Evolutionary conservation across 345 rosid genomes (phyloP), one percentile per base, ranked within the genome.

Genomic region (Salix suchowensis): DNA sequence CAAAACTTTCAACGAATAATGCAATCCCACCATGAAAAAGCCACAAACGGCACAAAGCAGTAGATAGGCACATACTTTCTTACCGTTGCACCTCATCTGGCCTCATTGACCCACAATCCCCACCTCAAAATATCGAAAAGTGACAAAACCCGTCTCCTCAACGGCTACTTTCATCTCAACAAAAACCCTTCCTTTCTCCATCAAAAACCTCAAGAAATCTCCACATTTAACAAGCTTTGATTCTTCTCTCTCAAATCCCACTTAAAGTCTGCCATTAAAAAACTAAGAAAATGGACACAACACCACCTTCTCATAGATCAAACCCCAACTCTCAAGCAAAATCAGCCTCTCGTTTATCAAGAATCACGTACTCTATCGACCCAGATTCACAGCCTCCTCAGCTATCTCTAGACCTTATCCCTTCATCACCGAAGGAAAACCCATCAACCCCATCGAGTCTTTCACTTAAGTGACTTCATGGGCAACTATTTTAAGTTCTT

Each of bases 271-370:
- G 37, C n/a, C 7, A 7, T 24, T 23, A 60, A 65, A 89, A 13
- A 15, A 36, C 23, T 9, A 18, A 61, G 4, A 18, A 70, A 67
- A 79, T 91, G 96, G 90, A 86, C 52, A 77, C 91, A 5, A 78
- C 90, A 12, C 92, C 94, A 26, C 86, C 86, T 71, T 75, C 85
- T 48, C 90, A 72, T 28, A 87, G 82, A 74, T 85, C 91, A 6
- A 88, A 78, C 67, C 83, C 86, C 9, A 65, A 50, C 44, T 70
- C 89, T 65, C 87, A 81, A 23, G 69, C 86, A 61, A 92, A 89
- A 79, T 86, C 92, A 52, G 88, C 92, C 60, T 92, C 97, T 21
- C 94, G 97, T 66, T 85, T 94, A 39, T 86, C 88, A 26, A 77
- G 89, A 74, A 83, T 73, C 72, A 74, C 76, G 7, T 67, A 55